Conservation (phyloP, 257 asterid genomes). For the Handroanthus guayacan region DNA sequence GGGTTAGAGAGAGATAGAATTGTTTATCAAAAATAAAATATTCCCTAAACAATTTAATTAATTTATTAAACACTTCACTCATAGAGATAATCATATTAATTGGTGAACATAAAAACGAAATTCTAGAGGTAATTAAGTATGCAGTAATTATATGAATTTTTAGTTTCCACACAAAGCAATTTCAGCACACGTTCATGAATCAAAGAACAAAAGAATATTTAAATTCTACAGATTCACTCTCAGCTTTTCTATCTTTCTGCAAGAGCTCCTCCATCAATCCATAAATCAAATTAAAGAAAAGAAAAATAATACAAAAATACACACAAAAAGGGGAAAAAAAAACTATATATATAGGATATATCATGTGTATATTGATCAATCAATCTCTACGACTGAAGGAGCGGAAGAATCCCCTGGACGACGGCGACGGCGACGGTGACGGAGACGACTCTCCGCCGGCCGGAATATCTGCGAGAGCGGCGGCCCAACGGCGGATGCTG, state of each 20-base stretch:
- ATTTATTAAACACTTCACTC: neutral
- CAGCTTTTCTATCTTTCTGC: neutral
- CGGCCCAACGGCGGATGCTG: slow-evolving; percentile 73
- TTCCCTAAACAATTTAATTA: neutral
- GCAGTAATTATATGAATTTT: neutral
- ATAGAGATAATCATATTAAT: neutral
- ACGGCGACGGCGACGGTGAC: slow-evolving; percentile 38
- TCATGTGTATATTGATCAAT: neutral
- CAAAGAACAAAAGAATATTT: slow-evolving; percentile 8
- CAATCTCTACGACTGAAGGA: slow-evolving; percentile 35
- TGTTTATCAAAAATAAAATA: neutral
- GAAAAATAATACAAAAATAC: neutral
- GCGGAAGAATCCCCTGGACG: slow-evolving; percentile 32
- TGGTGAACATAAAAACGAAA: neutral
- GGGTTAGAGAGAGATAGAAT: neutral
- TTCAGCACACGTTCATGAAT: neutral
- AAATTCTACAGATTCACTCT: neutral
- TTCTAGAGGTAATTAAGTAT: neutral
- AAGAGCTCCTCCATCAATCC: neutral
- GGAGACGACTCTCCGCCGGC: slow-evolving; percentile 57
- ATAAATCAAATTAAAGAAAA: neutral
- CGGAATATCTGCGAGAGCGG: slow-evolving; percentile 66
- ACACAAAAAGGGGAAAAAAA: neutral
- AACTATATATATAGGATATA: too few relatives aligned
- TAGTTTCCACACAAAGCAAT: neutral